Conservation (phyloP, 306 rosid genomes). For the Trifolium pratense region DNA sequence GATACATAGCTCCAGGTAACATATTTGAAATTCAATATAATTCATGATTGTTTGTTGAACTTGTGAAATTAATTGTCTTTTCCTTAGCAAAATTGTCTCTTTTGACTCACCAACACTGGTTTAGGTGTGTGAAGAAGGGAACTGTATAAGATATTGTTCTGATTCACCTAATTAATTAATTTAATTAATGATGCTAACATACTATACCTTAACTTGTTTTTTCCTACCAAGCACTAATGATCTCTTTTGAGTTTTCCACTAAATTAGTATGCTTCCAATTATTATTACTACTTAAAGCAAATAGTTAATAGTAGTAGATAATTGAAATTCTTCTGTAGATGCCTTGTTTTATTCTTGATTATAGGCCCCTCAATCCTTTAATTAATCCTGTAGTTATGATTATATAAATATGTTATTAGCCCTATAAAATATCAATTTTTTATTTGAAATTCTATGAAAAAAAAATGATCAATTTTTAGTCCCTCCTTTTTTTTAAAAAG, state of each 20-base stretch:
- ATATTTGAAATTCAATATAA: conserved; percentile 12
- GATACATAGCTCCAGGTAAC: conserved; percentile 94
- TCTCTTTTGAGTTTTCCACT: conserved; percentile 32
- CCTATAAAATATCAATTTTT: no score
- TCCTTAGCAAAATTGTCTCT: conserved; percentile 37
- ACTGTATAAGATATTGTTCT: conserved; percentile 40
- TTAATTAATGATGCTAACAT: conserved; percentile 29
- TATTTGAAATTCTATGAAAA: no score
- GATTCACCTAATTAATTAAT: conserved; percentile 37
- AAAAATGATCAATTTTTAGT: no score
- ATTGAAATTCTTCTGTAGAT: conserved; percentile 26
- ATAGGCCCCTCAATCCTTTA: conserved; percentile 22
- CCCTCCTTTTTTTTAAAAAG: no score
- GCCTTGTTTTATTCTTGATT: conserved; percentile 37
- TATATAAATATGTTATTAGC: neutral
- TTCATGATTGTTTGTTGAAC: conserved; percentile 31
- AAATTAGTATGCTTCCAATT: conserved; percentile 31
- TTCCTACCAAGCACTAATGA: conserved; percentile 3
- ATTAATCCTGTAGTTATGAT: conserved; percentile 4
- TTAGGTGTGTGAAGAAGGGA: conserved; percentile 17
- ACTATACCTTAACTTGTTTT: conserved; percentile 47
- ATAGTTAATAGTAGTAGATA: conserved; percentile 18
- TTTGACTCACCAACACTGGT: conserved; percentile 35
- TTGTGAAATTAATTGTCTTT: conserved; percentile 8
- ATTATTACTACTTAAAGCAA: conserved; percentile 35